Conservation (phyloP, 1,284 basidiomycete genomes). For the Apiotrichum montevideense region DNA sequence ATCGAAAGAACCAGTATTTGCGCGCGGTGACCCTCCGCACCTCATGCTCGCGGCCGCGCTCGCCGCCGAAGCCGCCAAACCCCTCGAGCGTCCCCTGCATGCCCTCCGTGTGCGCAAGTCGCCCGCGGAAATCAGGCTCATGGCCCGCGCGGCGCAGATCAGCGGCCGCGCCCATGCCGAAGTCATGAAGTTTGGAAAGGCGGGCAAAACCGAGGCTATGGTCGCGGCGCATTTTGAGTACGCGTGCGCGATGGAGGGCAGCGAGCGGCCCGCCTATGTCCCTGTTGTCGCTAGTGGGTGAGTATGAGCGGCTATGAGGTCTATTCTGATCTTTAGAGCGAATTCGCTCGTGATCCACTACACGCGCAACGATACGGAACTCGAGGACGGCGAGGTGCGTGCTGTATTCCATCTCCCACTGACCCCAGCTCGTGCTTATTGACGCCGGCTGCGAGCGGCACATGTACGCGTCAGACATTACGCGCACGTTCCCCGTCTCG, state of each 20-base stretch:
- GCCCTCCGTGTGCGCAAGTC: slow-evolving; percentile 48
- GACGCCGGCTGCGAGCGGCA: slow-evolving; percentile 88
- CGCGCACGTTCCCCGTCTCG: slow-evolving; percentile 81
- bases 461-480: slow-evolving; percentile 93
- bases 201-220: slow-evolving; percentile 64
- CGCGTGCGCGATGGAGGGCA: slow-evolving; percentile 66
- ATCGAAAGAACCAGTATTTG: slow-evolving; percentile 18
- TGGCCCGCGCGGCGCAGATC: slow-evolving; percentile 49
- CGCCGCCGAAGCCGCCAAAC: slow-evolving; percentile 32
- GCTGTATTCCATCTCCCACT: too few relatives aligned
- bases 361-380: slow-evolving; percentile 74
- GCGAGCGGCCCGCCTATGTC: slow-evolving; percentile 82
- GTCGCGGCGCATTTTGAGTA: slow-evolving; percentile 87
- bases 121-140: slow-evolving; percentile 44
- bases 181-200: slow-evolving; percentile 68
- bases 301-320: slow-evolving; percentile 20
- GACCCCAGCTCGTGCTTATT: slow-evolving; percentile 60
- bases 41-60: slow-evolving; percentile 43
- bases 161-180: slow-evolving; percentile 45
- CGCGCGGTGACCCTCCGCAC: slow-evolving; percentile 38
- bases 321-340: slow-evolving; percentile 50
- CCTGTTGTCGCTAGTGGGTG: slow-evolving; percentile 91
- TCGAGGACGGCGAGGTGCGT: slow-evolving; percentile 59
- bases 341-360: slow-evolving; percentile 89
- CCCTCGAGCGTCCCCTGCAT: slow-evolving; percentile 46